These are phyloP conservation scores for Oenanthe sinensis DNA, from an alignment of 129 eudicot genomes.

Conservation along the genomic window DNA sequence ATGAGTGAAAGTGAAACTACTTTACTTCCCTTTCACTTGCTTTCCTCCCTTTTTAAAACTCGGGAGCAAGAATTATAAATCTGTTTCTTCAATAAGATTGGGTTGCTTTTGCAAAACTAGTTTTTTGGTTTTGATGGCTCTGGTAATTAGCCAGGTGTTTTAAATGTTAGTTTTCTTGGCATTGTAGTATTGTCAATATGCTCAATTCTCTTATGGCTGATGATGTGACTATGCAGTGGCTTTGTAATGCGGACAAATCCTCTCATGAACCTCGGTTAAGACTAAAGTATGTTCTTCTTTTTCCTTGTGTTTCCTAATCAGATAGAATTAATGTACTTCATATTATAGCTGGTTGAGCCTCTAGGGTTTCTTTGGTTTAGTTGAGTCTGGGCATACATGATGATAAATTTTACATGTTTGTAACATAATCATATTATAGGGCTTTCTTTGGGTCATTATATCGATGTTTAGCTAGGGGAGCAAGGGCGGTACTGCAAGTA, in stretches of 20 bases:
- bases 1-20: too few relatives aligned
- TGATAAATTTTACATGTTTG: not conserved
- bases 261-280: slow-evolving; percentile 91
- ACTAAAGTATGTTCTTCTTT: slow-evolving; percentile 54
- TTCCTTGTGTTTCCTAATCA: not conserved
- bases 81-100: not conserved
- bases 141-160: not conserved
- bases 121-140: not conserved
- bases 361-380: not conserved
- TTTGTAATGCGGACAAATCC: slow-evolving; percentile 97
- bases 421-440: slow-evolving; percentile 30
- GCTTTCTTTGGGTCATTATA: slow-evolving; percentile 89
- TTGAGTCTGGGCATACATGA: too few relatives aligned
- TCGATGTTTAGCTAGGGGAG: slow-evolving; percentile 83
- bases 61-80: not conserved
- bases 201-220: not conserved
- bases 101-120: not conserved
- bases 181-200: not conserved
- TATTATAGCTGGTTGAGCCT: not conserved
- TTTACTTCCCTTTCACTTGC: too few relatives aligned
- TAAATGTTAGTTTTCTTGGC: not conserved
- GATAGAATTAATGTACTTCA: not conserved
- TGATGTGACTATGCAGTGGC: slow-evolving; percentile 53
- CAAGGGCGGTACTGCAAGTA: slow-evolving; percentile 73
- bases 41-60: too few relatives aligned